Evolutionary conservation across 768 basidiomycete genomes (phyloP).

Genomic region (Lentinus brumalis): DNA sequence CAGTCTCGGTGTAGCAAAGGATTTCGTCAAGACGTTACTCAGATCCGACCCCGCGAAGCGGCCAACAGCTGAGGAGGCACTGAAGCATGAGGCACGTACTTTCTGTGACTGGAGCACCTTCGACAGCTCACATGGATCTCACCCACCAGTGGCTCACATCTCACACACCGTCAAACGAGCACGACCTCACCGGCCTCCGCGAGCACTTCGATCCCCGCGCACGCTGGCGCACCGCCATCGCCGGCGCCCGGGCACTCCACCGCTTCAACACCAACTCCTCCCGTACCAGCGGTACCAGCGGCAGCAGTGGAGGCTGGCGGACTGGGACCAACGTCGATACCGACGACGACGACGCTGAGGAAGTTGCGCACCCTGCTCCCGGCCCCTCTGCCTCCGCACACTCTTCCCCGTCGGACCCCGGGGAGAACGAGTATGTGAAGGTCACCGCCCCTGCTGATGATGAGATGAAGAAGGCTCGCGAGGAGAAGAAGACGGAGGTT

Average conservation of each 20-base stretch:
- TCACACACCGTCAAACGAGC: slow-evolving; percentile 63
- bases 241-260: slow-evolving; percentile 43
- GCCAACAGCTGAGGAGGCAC: slow-evolving; percentile 73
- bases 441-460: slow-evolving; percentile 38
- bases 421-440: slow-evolving; percentile 44
- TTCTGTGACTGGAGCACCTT: neutral
- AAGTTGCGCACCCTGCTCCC: slow-evolving; percentile 23
- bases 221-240: slow-evolving; percentile 74
- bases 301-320: slow-evolving; percentile 36
- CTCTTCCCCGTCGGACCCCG: slow-evolving; percentile 30
- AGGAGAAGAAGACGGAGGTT: neutral
- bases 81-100: slow-evolving; percentile 59
- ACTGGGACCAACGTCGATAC: slow-evolving; percentile 30
- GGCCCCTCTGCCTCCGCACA: neutral
- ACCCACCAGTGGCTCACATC: slow-evolving; percentile 68
- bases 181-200: slow-evolving; percentile 78
- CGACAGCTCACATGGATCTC: neutral
- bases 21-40: slow-evolving; percentile 75
- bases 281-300: slow-evolving; percentile 20
- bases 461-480: neutral
- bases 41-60: slow-evolving; percentile 70
- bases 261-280: slow-evolving; percentile 29
- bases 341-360: slow-evolving; percentile 36
- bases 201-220: slow-evolving; percentile 81
- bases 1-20: slow-evolving; percentile 59